Base-by-base conservation (phyloP, 495 filamentous ascomycete species). In the Clavariopsis aquatica region DNA sequence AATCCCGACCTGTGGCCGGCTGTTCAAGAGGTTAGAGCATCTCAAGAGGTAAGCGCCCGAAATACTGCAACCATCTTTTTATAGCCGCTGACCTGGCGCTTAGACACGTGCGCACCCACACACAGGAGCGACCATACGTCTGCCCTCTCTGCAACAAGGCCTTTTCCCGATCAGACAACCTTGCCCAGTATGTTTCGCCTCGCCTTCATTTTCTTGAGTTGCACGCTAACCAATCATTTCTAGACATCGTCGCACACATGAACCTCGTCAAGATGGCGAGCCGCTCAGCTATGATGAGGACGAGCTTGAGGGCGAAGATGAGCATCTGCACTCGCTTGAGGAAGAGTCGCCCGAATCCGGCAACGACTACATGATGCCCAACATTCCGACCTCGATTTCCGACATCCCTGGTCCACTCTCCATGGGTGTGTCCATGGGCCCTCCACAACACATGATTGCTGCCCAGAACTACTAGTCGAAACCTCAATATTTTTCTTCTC, bases 1-100 rank as follows among this genome's bases (percentile, higher is more conserved):
- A n/a, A 98, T 98, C 74, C 95, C 95, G 26, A 92, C 92, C 24
- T 98, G 94, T 75, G 94, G 95, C 46, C 88, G 95, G 74, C 84
- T 96, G 66, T 98, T 98, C 83, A 98, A 98, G 86, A 87, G 94
- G 73, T 85, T 98, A 81, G 94, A 98, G 78, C 94, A 98, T 82
- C 85, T 98, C 71, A 98, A 98, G 83, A 88, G 94, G 91, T 96
- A 90, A 85, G 90, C 62, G 64, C 62, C 73, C 69, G 57, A 54
- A 27, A 43, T 57, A 57, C 41, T 64, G 47, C 13, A 38, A 38
- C 31, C 23, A 54, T 31, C 45, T 49, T 63, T 61, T 53, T 53
- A 70, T 84, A 81, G 76, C 81, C 79, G 76, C 83, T 88, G 78
- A 80, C 76, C 51, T 71, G 73, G 74, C 77, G 76, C 70, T 57